Conservation (phyloP, 169 alveolate species). For the Hepatocystis sp. region DNA sequence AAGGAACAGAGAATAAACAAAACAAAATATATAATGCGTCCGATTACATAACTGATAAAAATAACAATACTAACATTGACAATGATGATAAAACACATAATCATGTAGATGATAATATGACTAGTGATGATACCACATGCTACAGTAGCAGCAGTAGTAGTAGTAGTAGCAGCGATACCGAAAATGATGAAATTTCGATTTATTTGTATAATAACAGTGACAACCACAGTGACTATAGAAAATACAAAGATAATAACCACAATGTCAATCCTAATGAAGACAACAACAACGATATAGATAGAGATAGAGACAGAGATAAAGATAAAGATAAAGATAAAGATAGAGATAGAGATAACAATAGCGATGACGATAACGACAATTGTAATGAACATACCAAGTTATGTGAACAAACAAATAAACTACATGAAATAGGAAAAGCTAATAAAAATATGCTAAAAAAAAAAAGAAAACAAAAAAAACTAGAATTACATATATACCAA, state of each 20-base stretch:
- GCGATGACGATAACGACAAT: background rate
- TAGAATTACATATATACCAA: conserved; percentile 25
- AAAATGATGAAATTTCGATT: no score
- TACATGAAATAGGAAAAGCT: conserved; percentile 9
- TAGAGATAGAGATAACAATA: background rate
- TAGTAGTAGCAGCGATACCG: no score
- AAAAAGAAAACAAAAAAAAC: conserved; percentile 19
- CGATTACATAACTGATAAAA: no score
- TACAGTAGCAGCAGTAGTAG: background rate
- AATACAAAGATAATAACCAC: no score
- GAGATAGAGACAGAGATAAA: background rate
- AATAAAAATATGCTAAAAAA: conserved; percentile 43
- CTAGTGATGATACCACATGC: conserved; percentile 1
- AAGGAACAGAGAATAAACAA: no score
- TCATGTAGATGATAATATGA: background rate
- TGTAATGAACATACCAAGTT: background rate
- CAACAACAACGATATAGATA: background rate
- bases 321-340: background rate
- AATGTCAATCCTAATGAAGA: background rate
- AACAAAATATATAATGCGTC: no score
- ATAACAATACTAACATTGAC: no score
- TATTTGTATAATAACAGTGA: background rate
- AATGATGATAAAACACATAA: background rate
- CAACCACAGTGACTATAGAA: background rate
- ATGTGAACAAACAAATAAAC: background rate